These are phyloP conservation scores for Cordyceps militaris DNA, from an alignment of 2,329 filamentous ascomycete species.

Conservation along the genomic window DNA sequence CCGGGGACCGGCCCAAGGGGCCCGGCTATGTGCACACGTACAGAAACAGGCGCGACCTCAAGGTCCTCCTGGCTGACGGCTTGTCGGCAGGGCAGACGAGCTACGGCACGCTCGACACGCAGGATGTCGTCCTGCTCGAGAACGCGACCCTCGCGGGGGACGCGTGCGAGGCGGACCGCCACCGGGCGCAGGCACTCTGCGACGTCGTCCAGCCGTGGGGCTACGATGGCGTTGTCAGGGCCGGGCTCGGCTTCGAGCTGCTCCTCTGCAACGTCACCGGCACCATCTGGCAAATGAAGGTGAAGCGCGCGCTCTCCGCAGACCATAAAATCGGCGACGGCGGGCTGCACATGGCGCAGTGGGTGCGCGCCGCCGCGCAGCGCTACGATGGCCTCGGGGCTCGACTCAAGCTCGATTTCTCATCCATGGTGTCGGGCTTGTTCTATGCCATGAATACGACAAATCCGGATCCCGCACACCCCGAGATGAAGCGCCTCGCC, in stretches of 20 bases:
- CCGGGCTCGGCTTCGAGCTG: slow-evolving; percentile 65
- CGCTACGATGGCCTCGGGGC: slow-evolving; percentile 40
- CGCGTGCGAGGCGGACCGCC: slow-evolving; percentile 34
- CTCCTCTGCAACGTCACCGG: slow-evolving; percentile 58
- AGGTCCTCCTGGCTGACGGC: slow-evolving; percentile 62
- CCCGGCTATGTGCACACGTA: slow-evolving; percentile 59
- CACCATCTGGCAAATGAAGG: slow-evolving; percentile 31
- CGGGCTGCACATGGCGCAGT: slow-evolving; percentile 30
- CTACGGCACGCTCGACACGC: slow-evolving; percentile 61
- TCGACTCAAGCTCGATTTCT: slow-evolving; percentile 39
- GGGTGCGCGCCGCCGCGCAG: slow-evolving; percentile 33
- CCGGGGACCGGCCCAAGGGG: not conserved
- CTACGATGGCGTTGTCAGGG: slow-evolving; percentile 58
- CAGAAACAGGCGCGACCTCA: slow-evolving; percentile 48
- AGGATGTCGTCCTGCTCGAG: slow-evolving; percentile 53
- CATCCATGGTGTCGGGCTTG: slow-evolving; percentile 43
- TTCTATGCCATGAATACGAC: slow-evolving; percentile 45
- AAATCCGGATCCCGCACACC: slow-evolving; percentile 28
- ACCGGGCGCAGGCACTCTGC: slow-evolving; percentile 51
- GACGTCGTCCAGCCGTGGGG: slow-evolving; percentile 44
- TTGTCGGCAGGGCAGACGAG: slow-evolving; percentile 58
- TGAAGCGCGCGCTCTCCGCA: slow-evolving; percentile 20
- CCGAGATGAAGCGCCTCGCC: slow-evolving; percentile 27
- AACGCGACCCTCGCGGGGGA: slow-evolving; percentile 13
- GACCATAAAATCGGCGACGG: slow-evolving; percentile 16